Conservation (phyloP, 2,329 filamentous ascomycete genomes). For the Fusarium tanahbumbuense region DNA sequence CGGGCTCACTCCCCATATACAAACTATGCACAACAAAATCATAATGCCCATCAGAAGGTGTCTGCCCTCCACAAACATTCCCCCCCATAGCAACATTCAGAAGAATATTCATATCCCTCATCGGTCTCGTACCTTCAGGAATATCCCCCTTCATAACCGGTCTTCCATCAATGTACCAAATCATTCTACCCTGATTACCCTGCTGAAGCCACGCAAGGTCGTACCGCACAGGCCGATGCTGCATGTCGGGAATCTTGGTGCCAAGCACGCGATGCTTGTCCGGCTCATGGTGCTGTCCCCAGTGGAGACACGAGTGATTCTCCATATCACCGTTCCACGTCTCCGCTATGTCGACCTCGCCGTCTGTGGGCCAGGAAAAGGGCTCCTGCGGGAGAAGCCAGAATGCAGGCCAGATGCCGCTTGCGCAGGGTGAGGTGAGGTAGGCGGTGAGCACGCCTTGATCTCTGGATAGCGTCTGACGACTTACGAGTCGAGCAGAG, state of each 20-base stretch:
- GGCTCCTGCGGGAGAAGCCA: conserved; percentile 70
- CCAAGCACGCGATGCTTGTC: conserved; percentile 67
- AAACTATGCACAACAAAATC: conserved; percentile 67
- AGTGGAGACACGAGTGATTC: conserved; percentile 69
- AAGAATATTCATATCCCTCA: conserved; percentile 67
- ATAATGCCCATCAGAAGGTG: conserved; percentile 64
- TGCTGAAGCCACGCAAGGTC: conserved; percentile 67
- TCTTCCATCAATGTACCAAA: conserved; percentile 70
- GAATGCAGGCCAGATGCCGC: conserved; percentile 71
- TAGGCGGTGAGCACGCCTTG: conserved; percentile 65
- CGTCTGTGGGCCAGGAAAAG: conserved; percentile 68
- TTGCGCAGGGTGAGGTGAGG: conserved; percentile 63
- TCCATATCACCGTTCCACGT: conserved; percentile 68
- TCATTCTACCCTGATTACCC: conserved; percentile 59
- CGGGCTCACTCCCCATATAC: conserved; percentile 63
- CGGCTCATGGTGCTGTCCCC: conserved; percentile 66
- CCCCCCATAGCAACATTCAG: conserved; percentile 73
- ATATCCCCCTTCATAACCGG: conserved; percentile 68
- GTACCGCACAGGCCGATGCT: conserved; percentile 60
- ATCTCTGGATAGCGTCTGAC: conserved; percentile 62
- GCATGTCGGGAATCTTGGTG: conserved; percentile 62
- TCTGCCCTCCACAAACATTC: conserved; percentile 65
- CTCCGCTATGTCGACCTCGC: conserved; percentile 71
- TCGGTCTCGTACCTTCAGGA: conserved; percentile 62
- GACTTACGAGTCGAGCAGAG: conserved; percentile 65